Evolutionary conservation across 306 rosid species (phyloP).

Genomic region (Betula pendula): DNA sequence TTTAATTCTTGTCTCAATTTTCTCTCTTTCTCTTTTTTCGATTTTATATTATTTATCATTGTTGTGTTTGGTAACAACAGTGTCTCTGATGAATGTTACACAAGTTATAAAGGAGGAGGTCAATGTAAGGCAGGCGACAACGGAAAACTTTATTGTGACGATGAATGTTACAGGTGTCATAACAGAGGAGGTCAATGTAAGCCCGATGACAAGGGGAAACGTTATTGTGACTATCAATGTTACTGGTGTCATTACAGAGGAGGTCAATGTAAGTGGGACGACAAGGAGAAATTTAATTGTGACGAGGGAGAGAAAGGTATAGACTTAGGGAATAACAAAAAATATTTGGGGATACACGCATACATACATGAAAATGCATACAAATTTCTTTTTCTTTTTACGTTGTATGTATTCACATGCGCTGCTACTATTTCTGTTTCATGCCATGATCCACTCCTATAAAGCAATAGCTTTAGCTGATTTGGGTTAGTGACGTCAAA

Average conservation of each 20-base stretch:
- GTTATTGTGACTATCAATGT: slow-evolving; percentile 26
- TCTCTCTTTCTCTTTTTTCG: too few species aligned
- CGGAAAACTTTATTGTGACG: too few species aligned
- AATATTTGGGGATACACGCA: too few species aligned
- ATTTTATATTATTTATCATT: too few species aligned
- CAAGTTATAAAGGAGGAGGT: slow-evolving; percentile 29
- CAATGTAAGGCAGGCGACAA: neutral
- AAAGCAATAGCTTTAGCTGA: too few species aligned
- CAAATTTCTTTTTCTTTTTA: too few species aligned
- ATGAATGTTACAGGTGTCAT: neutral
- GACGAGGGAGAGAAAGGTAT: slow-evolving; percentile 5
- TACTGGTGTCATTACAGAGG: too few species aligned
- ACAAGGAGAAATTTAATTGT: slow-evolving; percentile 18
- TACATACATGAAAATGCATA: too few species aligned
- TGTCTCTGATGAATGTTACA: slow-evolving; percentile 13
- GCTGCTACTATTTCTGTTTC: neutral
- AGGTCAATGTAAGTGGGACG: slow-evolving; percentile 38
- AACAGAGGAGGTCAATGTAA: slow-evolving; percentile 6
- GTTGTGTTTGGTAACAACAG: too few species aligned
- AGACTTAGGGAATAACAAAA: neutral
- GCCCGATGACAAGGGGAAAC: slow-evolving; percentile 17
- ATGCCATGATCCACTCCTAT: neutral
- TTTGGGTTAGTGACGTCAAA: too few species aligned
- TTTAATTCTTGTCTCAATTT: too few species aligned
- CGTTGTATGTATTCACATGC: neutral